phyloP scores from a whole-genome alignment of 1,139 yeast genomes.

The Scheffersomyces lignicola region DNA sequence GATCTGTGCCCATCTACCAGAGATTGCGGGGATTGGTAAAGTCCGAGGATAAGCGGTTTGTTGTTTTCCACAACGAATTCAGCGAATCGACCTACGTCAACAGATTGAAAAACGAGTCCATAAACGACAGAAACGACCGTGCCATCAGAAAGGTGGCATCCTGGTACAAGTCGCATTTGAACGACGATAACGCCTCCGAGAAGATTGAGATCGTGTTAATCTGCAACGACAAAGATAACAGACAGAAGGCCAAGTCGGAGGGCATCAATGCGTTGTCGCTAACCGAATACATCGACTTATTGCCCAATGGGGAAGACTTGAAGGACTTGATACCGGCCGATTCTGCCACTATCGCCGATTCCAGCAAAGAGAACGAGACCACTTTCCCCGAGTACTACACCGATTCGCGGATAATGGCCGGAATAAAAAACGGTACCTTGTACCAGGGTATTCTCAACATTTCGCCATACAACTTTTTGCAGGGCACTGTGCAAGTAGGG shows the following conservation, averaged over 20 bases:
- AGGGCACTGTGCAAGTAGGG: conserved; percentile 76
- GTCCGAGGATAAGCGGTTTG: conserved; percentile 79
- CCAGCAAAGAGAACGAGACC: conserved; percentile 41
- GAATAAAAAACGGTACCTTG: conserved; percentile 81
- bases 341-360: conserved; percentile 20
- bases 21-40: conserved; percentile 76
- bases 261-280: conserved; percentile 59
- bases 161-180: conserved; percentile 74
- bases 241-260: conserved; percentile 54
- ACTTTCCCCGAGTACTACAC: conserved; percentile 78
- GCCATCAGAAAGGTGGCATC: conserved; percentile 75
- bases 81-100: conserved; percentile 66
- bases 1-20: conserved; percentile 85
- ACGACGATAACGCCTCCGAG: conserved; percentile 28
- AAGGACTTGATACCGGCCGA: conserved; percentile 74
- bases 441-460: conserved; percentile 83
- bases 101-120: conserved; percentile 66
- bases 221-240: conserved; percentile 75
- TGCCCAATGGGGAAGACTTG: conserved; percentile 75
- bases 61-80: conserved; percentile 93
- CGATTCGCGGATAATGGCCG: conserved; percentile 84
- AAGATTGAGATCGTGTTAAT: conserved; percentile 59
- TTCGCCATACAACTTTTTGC: conserved; percentile 83
- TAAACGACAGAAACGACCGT: conserved; percentile 90
- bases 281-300: conserved; percentile 63